Percentiles rank a stretch among this genome's conserved stretches.
phyloP scores from a whole-genome alignment of 345 rosid species.

The Lepidium sativum region DNA sequence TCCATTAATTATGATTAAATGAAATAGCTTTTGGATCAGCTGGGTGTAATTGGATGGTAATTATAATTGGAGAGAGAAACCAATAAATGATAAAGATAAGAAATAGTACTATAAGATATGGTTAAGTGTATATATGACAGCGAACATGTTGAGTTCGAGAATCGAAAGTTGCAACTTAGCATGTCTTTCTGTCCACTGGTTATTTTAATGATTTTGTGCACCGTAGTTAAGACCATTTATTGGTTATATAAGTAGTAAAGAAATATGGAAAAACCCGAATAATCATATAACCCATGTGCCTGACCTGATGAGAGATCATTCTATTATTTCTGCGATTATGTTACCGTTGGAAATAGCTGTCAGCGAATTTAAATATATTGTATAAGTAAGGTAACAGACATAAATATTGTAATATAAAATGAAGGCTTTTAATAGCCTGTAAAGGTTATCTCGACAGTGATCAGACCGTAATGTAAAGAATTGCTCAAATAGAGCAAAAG shows the following conservation, averaged over 20 bases:
- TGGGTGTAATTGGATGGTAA: slow-evolving; percentile 14
- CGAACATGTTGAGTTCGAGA: slow-evolving; percentile 20
- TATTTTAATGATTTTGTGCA: background rate
- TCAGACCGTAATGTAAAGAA: no score
- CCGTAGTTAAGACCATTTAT: background rate
- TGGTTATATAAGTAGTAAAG: background rate
- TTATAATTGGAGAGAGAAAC: slow-evolving; percentile 19
- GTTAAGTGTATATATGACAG: background rate
- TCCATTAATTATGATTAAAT: slow-evolving; percentile 1
- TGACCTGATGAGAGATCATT: background rate
- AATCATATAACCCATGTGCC: slow-evolving; percentile 19
- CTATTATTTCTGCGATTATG: background rate
- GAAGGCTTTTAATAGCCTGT: slow-evolving; percentile 12
- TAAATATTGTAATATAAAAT: background rate
- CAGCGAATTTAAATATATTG: slow-evolving; percentile 12
- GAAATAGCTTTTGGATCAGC: background rate
- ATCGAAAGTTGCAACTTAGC: slow-evolving; percentile 18
- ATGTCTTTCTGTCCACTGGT: slow-evolving; percentile 25
- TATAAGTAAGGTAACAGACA: background rate
- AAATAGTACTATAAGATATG: no score
- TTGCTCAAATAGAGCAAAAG: no score
- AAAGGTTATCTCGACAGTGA: slow-evolving; percentile 14
- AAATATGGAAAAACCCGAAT: background rate
- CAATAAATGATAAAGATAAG: background rate
- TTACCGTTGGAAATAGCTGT: slow-evolving; percentile 31